A percentile compares a stretch with the other conserved stretches of the same genome.
phyloP scores from a whole-genome alignment of 2,329 filamentous ascomycete genomes.

The Plenodomus lindquistii region DNA sequence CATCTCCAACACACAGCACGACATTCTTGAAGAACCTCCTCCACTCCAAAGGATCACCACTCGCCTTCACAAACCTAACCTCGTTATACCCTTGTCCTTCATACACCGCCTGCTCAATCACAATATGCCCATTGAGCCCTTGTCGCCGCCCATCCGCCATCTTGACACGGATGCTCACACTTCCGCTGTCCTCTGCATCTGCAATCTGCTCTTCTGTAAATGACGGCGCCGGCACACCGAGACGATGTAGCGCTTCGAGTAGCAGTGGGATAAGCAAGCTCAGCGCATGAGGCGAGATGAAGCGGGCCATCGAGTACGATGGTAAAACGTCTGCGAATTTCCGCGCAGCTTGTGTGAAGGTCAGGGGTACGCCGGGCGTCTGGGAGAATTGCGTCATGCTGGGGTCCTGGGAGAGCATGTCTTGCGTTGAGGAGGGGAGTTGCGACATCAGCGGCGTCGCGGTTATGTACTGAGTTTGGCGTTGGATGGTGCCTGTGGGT shows the following conservation, averaged over 20 bases:
- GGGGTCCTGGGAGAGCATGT: constrained; percentile 81
- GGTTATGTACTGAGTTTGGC: constrained; percentile 8
- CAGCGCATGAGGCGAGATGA: constrained; percentile 82
- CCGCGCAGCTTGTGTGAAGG: constrained; percentile 84
- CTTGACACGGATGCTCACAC: constrained; percentile 71
- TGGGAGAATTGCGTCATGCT: constrained; percentile 82
- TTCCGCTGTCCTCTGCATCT: constrained; percentile 50
- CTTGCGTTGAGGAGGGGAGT: constrained; percentile 47
- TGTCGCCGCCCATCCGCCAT: constrained; percentile 74
- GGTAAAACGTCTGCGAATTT: constrained; percentile 91
- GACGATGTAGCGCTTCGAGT: constrained; percentile 77
- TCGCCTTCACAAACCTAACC: constrained; percentile 89
- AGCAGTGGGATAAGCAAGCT: constrained; percentile 78
- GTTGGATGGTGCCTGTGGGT: constrained; percentile 40
- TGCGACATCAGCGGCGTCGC: constrained; percentile 31
- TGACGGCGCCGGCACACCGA: constrained; percentile 74
- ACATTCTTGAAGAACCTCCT: constrained; percentile 95
- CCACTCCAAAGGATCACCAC: constrained; percentile 97
- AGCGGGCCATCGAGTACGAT: constrained; percentile 82
- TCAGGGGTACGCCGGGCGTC: constrained; percentile 76
- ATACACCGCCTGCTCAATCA: constrained; percentile 71
- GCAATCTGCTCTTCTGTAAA: constrained; percentile 35
- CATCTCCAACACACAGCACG: constrained; percentile 84
- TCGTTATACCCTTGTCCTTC: constrained; percentile 69
- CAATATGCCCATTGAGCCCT: constrained; percentile 72